Percentiles rank a stretch among this genome's conserved stretches.
These are phyloP conservation scores for Acmispon strigosus DNA, from an alignment of 306 rosid species.

Conservation along the genomic window DNA sequence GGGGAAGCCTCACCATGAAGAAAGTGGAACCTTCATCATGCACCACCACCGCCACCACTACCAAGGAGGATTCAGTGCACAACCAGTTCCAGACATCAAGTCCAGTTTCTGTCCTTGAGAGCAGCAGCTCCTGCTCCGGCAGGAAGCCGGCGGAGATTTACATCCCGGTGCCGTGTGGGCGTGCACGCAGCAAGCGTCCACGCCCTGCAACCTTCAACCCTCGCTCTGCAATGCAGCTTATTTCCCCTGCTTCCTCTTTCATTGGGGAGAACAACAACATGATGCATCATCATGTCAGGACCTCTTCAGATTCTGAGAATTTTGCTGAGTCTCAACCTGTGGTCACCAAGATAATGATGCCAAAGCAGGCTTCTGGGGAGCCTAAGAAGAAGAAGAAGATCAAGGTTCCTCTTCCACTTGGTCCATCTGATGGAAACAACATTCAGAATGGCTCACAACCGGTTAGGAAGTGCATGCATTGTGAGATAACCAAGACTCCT, in stretches of 20 bases:
- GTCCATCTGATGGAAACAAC: slow-evolving; percentile 31
- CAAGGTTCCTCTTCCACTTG: slow-evolving; percentile 39
- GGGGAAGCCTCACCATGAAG: slow-evolving; percentile 70
- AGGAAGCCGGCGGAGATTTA: slow-evolving; percentile 44
- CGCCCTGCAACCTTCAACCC: slow-evolving; percentile 83
- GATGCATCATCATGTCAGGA: slow-evolving; percentile 31
- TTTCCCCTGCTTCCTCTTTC: slow-evolving; percentile 77
- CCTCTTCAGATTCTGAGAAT: slow-evolving; percentile 52
- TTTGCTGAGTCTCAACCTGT: slow-evolving; percentile 65
- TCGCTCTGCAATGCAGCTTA: slow-evolving; percentile 58
- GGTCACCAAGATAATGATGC: slow-evolving; percentile 23
- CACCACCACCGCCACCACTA: not conserved
- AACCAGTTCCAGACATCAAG: slow-evolving; percentile 69
- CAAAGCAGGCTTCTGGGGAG: slow-evolving; percentile 29
- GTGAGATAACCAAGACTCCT: slow-evolving; percentile 96
- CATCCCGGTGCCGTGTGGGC: slow-evolving; percentile 50
- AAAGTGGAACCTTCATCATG: slow-evolving; percentile 38
- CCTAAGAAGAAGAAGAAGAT: slow-evolving; percentile 49
- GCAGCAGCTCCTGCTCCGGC: slow-evolving; percentile 79
- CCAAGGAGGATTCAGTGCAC: slow-evolving; percentile 43
- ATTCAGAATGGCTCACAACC: slow-evolving; percentile 40
- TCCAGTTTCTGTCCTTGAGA: slow-evolving; percentile 88
- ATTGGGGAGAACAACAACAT: slow-evolving; percentile 52
- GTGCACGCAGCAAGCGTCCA: slow-evolving; percentile 94
- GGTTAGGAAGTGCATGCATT: slow-evolving; percentile 89